Base-by-base conservation (phyloP, 331 rosid species). In the Pyrus hybrid region DNA sequence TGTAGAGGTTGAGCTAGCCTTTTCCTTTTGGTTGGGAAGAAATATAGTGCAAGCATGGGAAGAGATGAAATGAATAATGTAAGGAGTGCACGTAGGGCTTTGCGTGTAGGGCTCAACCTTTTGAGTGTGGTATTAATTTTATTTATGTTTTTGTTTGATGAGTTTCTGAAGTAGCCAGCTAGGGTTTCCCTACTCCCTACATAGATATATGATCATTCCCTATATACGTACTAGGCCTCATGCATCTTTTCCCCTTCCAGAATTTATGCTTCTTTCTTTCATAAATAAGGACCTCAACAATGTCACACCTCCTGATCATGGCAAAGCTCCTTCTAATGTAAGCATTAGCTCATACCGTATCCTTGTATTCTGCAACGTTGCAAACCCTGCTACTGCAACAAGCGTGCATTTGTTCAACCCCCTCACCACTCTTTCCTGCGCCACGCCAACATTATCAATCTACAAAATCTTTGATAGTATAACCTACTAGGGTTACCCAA, bases 81-180 rank as follows among this genome's bases (percentile, higher is more conserved):
- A 87, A 57, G 37, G 93, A 84, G 89, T 82, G 86, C 82, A 87
- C 89, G 88, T 85, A 85, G 91, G 58, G 88, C 81, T 87, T 90
- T 92, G 96, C 93, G 96, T 90, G 96, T 92, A 77, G 86, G 75
- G 80, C 25, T 71, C 86, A 78, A 85, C 91, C 67, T 87, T 90
- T 88, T 83, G 87, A 90, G 86, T 83, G 84, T 74, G 85, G 83
- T 41, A 54, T 82, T 56, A 64, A 79, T 75, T 78, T 74, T 58
- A 58, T 37, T 68, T 61, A 25, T 33, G 58, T 35, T n/a, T 4
- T 32, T 84, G 76, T 13, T 60, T 23, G 21, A 51, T 58, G 29
- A 22, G 29, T 58, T 58, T 58, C 57, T 51, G 57, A 6, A 51
- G 57, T 17, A 51, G 57, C 57, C 1, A 51, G 57, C 57, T 41